Conservation (phyloP, 495 filamentous ascomycete species). For the Aspergillus olivimuriae region DNA sequence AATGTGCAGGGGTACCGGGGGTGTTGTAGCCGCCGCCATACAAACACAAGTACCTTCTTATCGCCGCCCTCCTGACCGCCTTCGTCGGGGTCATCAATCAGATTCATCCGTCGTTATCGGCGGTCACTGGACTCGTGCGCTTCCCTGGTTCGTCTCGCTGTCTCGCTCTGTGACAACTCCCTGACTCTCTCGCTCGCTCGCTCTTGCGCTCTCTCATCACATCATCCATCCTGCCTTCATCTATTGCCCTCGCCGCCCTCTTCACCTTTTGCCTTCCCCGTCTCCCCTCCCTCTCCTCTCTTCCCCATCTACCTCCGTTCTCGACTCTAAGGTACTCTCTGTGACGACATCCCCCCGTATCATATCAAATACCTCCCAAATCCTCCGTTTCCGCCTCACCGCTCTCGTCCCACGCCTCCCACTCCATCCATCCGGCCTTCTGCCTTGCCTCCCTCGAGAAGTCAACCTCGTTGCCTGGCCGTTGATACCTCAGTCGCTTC, state of each 20-base stretch:
- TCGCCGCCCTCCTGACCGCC: constrained; percentile 30
- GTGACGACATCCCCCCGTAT: neutral
- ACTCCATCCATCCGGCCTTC: neutral
- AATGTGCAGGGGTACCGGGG: too few species aligned
- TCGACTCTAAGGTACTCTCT: constrained; percentile 10
- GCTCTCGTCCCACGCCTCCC: constrained; percentile 17
- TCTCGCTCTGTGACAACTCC: constrained; percentile 23
- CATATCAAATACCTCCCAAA: constrained; percentile 1
- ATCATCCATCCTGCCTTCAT: constrained; percentile 6
- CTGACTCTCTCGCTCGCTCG: constrained; percentile 24
- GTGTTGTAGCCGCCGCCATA: too few species aligned
- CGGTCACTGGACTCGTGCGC: constrained; percentile 23
- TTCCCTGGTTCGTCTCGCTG: constrained; percentile 19
- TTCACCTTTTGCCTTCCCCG: constrained; percentile 13
- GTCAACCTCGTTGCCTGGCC: neutral
- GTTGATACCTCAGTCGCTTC: neutral
- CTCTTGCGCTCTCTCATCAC: neutral
- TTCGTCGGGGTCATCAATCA: constrained; percentile 6
- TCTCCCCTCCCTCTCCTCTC: constrained; percentile 1
- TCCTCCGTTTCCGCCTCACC: constrained; percentile 21
- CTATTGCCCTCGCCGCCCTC: constrained; percentile 4
- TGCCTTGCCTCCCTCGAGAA: neutral
- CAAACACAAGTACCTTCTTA: too few species aligned
- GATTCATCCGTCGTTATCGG: constrained; percentile 31
- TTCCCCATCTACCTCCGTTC: neutral